Base-by-base conservation (phyloP, 2,329 filamentous ascomycete species). In the Penicillium griseofulvum region DNA sequence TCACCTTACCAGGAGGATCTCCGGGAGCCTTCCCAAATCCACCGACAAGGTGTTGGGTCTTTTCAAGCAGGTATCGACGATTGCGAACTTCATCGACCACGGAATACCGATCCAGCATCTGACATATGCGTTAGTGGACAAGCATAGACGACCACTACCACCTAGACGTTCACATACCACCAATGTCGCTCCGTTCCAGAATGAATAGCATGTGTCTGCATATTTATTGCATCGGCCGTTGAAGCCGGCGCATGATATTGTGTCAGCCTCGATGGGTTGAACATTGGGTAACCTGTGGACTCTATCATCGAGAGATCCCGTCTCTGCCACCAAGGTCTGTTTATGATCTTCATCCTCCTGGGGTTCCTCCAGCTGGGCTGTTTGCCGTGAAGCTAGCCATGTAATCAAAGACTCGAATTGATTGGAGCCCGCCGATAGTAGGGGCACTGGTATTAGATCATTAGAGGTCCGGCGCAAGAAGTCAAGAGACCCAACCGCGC, bases 131-230 rank as follows among this genome's bases (percentile, higher is more conserved):
- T 58, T 29, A 65, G 42, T 60, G 26, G 29, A 28, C 2, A 50
- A 67, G 55, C 11, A 68, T 60, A 28, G 19, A 26, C 4, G 49
- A 68, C 56, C 11, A 68, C 64, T 48, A 67, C 57, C 29, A 65
- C 16, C 47, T 19, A 49, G 19, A 55, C 16, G 10, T 24, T 24
- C 28, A 39, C 71, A 65, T 72, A 81, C 79, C 55, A 72, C 70
- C 48, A 83, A 71, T 48, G 91, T 85, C 2, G 85, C 91, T 4
- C 82, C 81, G 0, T 90, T 90, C 94, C 94, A 99, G 80, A 93
- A 99, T 22, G 86, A 88, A 73, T 99, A 99, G 75, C 94, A 99
- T 0, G 94, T 97, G 74, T 99, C 94, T 10, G 90, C 89, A 45
- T 87, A 82, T 73, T 99, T 99, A 77, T 96, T 97, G 70, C 85